Conservation (phyloP, 768 basidiomycete genomes). For the Neoboletus subvelutipes region DNA sequence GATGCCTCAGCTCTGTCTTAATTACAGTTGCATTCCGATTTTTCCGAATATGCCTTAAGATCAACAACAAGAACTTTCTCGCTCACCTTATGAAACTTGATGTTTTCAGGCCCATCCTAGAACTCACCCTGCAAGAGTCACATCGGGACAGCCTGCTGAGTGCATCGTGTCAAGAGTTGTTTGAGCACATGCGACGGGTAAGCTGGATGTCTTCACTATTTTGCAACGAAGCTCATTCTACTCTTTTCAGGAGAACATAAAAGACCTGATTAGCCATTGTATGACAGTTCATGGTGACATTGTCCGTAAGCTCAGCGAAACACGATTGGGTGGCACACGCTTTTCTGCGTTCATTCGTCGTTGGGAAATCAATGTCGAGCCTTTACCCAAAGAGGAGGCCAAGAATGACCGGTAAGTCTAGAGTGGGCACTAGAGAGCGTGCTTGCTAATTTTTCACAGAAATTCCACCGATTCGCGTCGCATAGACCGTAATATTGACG, state of each 20-base stretch:
- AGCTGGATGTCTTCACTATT: slow-evolving; percentile 22
- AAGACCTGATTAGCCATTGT: slow-evolving; percentile 78
- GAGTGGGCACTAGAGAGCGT: slow-evolving; percentile 10
- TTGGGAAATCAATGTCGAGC: slow-evolving; percentile 93
- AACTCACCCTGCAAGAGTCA: slow-evolving; percentile 81
- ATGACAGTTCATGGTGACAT: slow-evolving; percentile 73
- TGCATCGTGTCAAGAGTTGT: slow-evolving; percentile 94
- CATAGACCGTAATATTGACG: slow-evolving; percentile 53
- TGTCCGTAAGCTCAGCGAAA: slow-evolving; percentile 62
- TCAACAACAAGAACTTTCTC: slow-evolving; percentile 75
- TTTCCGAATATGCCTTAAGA: slow-evolving; percentile 81
- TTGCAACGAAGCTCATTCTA: slow-evolving; percentile 6
- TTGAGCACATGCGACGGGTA: slow-evolving; percentile 88
- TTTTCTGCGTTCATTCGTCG: slow-evolving; percentile 73
- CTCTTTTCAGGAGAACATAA: slow-evolving; percentile 73
- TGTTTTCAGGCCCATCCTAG: slow-evolving; percentile 77
- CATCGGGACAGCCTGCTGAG: slow-evolving; percentile 88
- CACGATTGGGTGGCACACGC: slow-evolving; percentile 59
- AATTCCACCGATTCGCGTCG: slow-evolving; percentile 39
- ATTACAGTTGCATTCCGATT: slow-evolving; percentile 83
- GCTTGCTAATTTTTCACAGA: slow-evolving; percentile 31
- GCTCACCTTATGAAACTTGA: slow-evolving; percentile 82
- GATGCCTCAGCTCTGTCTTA: slow-evolving; percentile 6
- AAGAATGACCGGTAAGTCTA: slow-evolving; percentile 50
- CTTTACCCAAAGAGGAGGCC: slow-evolving; percentile 52